Percentiles rank a stretch among this genome's conserved stretches.
Evolutionary conservation across 805 yeast genomes (phyloP).

Genomic region (Isabelozyma pseudorhagii): DNA sequence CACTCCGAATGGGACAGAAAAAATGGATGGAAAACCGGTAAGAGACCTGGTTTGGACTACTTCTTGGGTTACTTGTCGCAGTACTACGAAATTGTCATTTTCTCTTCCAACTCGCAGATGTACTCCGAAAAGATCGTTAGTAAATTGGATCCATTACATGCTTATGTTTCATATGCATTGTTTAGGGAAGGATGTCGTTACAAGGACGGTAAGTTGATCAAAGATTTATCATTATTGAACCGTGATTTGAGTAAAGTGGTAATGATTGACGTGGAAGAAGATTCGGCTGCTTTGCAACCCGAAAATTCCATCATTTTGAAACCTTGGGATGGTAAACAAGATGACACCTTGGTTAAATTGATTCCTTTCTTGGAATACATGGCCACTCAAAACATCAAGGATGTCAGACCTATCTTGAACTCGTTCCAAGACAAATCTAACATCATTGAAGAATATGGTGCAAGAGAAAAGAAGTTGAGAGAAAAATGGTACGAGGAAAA

Average conservation of each 20-base stretch:
- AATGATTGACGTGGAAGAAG: conserved; percentile 73
- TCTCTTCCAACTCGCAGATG: conserved; percentile 81
- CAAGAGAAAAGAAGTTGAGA: conserved; percentile 75
- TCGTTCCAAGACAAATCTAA: conserved; percentile 65
- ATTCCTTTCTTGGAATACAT: conserved; percentile 93
- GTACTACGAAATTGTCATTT: conserved; percentile 92
- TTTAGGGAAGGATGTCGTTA: conserved; percentile 89
- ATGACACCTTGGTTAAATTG: conserved; percentile 72
- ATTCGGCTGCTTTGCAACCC: conserved; percentile 77
- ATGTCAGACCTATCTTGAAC: conserved; percentile 82
- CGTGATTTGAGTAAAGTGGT: conserved; percentile 84
- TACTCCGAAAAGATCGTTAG: conserved; percentile 80
- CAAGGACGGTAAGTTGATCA: conserved; percentile 83
- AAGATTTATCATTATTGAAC: conserved; percentile 86
- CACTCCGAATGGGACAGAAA: conserved; percentile 91
- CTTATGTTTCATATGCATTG: conserved; percentile 80
- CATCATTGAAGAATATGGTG: conserved; percentile 75
- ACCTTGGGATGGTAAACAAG: conserved; percentile 84
- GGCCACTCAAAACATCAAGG: conserved; percentile 82
- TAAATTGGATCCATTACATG: conserved; percentile 91
- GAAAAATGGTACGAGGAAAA: conserved; percentile 61
- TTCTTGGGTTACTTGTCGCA: conserved; percentile 92
- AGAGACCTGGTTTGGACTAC: conserved; percentile 98
- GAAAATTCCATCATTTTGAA: conserved; percentile 87
- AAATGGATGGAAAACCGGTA: conserved; percentile 97